Conservation (phyloP, 73 alveolate genomes). For the Effrenium voratum region DNA sequence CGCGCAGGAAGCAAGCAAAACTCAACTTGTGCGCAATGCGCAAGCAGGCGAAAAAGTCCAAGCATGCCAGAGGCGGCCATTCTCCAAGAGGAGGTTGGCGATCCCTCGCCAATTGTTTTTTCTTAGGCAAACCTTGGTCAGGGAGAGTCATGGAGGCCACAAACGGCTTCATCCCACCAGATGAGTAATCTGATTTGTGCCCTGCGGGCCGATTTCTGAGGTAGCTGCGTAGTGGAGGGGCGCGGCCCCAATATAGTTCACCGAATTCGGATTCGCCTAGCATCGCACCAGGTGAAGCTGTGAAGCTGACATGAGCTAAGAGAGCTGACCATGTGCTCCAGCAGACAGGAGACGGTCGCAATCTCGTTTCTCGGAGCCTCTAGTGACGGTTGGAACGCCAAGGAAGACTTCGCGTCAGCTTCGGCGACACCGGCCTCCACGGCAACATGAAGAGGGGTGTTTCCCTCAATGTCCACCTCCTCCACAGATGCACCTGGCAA, state of each 20-base stretch:
- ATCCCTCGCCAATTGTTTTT: conserved; percentile 89
- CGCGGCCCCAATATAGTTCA: conserved; percentile 65
- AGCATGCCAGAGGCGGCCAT: conserved; percentile 7
- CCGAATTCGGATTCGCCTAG: conserved; percentile 74
- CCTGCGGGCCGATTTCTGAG: neutral
- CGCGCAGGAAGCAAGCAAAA: neutral
- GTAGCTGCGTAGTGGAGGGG: conserved; percentile 63
- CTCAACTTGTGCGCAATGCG: too few relatives aligned
- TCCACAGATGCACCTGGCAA: conserved; percentile 30
- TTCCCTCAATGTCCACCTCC: conserved; percentile 82
- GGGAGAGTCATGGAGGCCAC: neutral
- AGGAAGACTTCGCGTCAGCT: neutral
- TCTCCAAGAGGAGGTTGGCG: conserved; percentile 72
- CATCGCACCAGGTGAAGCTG: neutral
- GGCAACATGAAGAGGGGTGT: conserved; percentile 89
- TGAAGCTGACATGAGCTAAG: neutral
- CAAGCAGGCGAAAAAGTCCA: too few relatives aligned
- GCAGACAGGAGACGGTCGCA: conserved; percentile 78
- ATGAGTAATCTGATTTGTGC: neutral
- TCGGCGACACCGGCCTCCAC: conserved; percentile 30
- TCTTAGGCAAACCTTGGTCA: conserved; percentile 61
- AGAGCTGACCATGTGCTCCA: conserved; percentile 46
- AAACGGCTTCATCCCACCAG: neutral
- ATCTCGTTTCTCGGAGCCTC: conserved; percentile 85
- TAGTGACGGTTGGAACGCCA: neutral